Conservation (phyloP, 257 asterid species). For the Avicennia marina region DNA sequence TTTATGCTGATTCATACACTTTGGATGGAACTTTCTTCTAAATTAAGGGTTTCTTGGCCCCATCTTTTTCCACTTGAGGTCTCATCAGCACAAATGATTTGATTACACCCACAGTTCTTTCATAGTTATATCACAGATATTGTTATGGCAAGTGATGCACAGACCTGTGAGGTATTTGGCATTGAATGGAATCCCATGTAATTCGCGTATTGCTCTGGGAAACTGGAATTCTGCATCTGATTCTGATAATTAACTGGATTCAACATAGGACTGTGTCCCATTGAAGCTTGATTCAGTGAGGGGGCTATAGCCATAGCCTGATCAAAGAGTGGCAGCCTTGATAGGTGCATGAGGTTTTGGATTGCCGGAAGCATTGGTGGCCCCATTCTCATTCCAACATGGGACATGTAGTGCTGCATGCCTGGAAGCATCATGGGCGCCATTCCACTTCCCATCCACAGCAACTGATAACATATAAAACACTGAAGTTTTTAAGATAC, state of each 20-base stretch:
- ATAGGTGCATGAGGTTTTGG: slow-evolving; percentile 52
- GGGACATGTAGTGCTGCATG: slow-evolving; percentile 66
- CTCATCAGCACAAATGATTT: background rate
- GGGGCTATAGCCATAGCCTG: slow-evolving; percentile 32
- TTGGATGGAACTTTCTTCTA: background rate
- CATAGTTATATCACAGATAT: background rate
- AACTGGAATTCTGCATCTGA: slow-evolving; percentile 43
- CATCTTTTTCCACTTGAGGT: background rate
- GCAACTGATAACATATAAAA: slow-evolving; percentile 36
- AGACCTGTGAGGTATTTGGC: slow-evolving; percentile 64
- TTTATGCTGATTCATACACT: background rate
- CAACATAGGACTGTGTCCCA: slow-evolving; percentile 21
- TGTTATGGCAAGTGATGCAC: background rate
- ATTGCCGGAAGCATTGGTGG: slow-evolving; percentile 44
- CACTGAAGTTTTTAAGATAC: background rate
- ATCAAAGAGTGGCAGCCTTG: slow-evolving; percentile 45
- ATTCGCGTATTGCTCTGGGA: slow-evolving; percentile 56
- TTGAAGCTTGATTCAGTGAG: slow-evolving; percentile 34
- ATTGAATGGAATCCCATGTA: slow-evolving; percentile 50
- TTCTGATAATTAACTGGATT: slow-evolving; percentile 38
- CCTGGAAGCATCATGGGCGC: slow-evolving; percentile 69
- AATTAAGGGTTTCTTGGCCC: background rate
- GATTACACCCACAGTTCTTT: background rate
- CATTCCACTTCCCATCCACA: slow-evolving; percentile 94
- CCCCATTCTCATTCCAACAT: slow-evolving; percentile 60